Conservation (phyloP, 306 rosid species). For the Glycyrrhiza uralensis region DNA sequence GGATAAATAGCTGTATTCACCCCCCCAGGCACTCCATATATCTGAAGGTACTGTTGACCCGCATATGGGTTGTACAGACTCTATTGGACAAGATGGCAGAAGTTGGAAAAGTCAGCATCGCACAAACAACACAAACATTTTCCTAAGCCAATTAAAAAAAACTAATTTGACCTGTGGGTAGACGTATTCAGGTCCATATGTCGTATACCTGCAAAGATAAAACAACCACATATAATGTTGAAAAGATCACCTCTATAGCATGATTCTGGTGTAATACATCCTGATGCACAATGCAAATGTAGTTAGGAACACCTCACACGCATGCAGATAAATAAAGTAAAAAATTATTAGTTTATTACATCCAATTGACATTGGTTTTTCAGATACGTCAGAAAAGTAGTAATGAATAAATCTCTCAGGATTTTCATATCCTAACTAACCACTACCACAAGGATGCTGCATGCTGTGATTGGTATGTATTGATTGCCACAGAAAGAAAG, state of each 20-base stretch:
- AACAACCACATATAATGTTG: slow-evolving; percentile 37
- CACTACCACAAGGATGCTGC: slow-evolving; percentile 29
- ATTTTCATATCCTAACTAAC: slow-evolving; percentile 10
- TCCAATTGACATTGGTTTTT: slow-evolving; percentile 19
- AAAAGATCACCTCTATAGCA: slow-evolving; percentile 39
- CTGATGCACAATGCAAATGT: slow-evolving; percentile 35
- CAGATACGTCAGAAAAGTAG: slow-evolving; percentile 1
- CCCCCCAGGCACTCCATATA: slow-evolving; percentile 82
- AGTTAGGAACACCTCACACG: slow-evolving; percentile 26
- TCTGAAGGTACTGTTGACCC: slow-evolving; percentile 86
- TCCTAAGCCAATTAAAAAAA: slow-evolving; percentile 19
- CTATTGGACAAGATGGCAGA: slow-evolving; percentile 35
- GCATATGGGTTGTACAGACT: slow-evolving; percentile 63
- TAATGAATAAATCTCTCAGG: slow-evolving; percentile 18
- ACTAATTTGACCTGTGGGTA: slow-evolving; percentile 65
- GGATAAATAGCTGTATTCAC: slow-evolving; percentile 62
- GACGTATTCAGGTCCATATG: slow-evolving; percentile 82
- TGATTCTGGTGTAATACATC: slow-evolving; percentile 36
- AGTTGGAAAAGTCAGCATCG: slow-evolving; percentile 31
- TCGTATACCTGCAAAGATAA: slow-evolving; percentile 69
- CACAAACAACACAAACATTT: not conserved
- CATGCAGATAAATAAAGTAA: slow-evolving; percentile 14
- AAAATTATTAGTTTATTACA: slow-evolving; percentile 8
- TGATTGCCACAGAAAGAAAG: slow-evolving; percentile 4
- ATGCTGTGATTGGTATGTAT: slow-evolving; percentile 29